Conservation (phyloP, 78 protist genomes). For the Blattamonas nauphoetae region DNA sequence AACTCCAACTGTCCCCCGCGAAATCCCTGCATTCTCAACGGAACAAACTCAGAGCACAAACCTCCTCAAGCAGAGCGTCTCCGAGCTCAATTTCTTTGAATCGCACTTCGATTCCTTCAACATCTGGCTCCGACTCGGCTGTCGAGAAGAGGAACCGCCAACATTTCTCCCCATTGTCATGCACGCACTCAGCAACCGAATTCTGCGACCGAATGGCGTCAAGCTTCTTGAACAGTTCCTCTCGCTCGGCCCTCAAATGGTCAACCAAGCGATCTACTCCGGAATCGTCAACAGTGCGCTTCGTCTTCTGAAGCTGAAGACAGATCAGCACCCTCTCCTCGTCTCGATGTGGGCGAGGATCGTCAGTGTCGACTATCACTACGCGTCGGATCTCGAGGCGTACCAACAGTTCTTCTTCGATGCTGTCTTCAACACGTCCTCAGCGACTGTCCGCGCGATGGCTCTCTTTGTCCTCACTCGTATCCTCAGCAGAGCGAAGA, state of each 20-base stretch:
- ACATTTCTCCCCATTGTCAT: conserved; percentile 85
- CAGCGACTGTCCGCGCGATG: not conserved
- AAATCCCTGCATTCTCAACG: not conserved
- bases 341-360: conserved; percentile 79
- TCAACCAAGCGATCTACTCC: conserved; percentile 56
- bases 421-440: not conserved
- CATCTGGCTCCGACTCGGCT: conserved; percentile 79
- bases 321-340: conserved; percentile 58
- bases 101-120: conserved; percentile 87
- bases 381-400: not conserved
- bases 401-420: not conserved
- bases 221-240: conserved; percentile 64
- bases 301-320: conserved; percentile 65
- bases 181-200: not conserved
- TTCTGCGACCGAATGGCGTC: not conserved
- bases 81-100: conserved; percentile 54
- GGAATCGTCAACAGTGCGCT: conserved; percentile 91
- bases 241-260: not conserved
- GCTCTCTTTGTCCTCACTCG: not conserved
- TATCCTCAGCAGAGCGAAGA: not conserved
- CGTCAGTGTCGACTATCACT: conserved; percentile 23
- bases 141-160: conserved; percentile 43
- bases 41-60: not conserved
- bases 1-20: not conserved
- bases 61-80: conserved; percentile 20